These are phyloP conservation scores for Ophiosphaerella herpotricha DNA, from an alignment of 2,329 filamentous ascomycete genomes.

Conservation along the genomic window DNA sequence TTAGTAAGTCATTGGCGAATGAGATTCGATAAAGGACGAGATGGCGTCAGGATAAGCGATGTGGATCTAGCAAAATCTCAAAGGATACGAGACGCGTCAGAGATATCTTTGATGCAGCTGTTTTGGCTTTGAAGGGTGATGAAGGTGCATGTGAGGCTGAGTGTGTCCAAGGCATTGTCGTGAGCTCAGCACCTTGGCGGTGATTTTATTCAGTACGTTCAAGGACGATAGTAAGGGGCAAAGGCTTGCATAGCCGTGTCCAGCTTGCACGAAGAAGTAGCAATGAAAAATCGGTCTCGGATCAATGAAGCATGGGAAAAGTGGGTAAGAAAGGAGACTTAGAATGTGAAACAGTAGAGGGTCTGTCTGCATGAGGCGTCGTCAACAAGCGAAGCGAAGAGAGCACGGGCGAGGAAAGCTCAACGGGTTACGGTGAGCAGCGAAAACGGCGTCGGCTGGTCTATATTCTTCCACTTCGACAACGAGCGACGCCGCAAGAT, in stretches of 20 bases:
- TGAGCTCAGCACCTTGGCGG: neutral
- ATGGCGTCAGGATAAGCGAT: neutral
- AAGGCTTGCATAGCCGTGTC: too few species aligned
- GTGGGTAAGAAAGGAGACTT: neutral
- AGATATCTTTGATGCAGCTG: neutral
- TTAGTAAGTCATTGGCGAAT: neutral
- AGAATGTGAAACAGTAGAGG: slow-evolving; percentile 5
- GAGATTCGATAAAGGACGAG: neutral
- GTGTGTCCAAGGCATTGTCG: neutral
- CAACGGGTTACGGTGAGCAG: too few species aligned
- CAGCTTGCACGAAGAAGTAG: too few species aligned
- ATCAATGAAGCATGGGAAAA: neutral
- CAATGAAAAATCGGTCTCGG: neutral
- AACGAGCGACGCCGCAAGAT: slow-evolving; percentile 9
- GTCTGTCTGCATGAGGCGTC: slow-evolving; percentile 2
- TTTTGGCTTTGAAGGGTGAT: neutral
- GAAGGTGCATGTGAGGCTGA: neutral
- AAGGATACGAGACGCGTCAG: slow-evolving; percentile 1
- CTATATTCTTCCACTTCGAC: slow-evolving; percentile 9
- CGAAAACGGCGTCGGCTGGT: neutral
- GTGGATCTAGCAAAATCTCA: neutral
- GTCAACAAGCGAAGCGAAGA: slow-evolving; percentile 4
- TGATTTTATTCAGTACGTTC: too few species aligned
- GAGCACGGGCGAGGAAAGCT: neutral
- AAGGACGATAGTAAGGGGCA: too few species aligned